phyloP scores from a whole-genome alignment of 2,329 filamentous ascomycete genomes.

The Bipolaris bicolor region DNA sequence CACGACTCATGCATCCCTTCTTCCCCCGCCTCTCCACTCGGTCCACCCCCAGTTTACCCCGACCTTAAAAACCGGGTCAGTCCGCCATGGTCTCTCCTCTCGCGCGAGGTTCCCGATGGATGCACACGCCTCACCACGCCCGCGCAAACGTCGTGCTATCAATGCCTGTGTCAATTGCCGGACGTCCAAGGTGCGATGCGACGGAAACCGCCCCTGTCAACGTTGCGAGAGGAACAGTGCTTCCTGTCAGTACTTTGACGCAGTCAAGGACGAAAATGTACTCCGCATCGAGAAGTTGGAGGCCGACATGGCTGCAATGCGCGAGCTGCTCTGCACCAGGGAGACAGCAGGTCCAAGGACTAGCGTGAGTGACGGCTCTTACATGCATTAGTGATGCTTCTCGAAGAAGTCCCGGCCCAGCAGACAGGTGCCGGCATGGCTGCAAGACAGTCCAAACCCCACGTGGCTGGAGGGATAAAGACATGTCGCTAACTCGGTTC shows the following conservation, averaged over 20 bases:
- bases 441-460: not conserved
- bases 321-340: constrained; percentile 13
- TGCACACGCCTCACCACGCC: constrained; percentile 15
- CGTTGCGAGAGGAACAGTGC: constrained; percentile 37
- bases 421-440: not conserved
- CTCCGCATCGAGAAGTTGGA: constrained; percentile 39
- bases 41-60: constrained; percentile 7
- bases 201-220: constrained; percentile 39
- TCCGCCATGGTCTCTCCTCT: not conserved
- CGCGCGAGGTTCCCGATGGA: constrained; percentile 29
- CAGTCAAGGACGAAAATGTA: constrained; percentile 31
- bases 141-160: constrained; percentile 44
- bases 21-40: constrained; percentile 13
- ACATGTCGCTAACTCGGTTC: constrained; percentile 1
- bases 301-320: constrained; percentile 26
- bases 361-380: constrained; percentile 5
- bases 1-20: constrained; percentile 5
- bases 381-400: not conserved
- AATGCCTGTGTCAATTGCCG: constrained; percentile 42
- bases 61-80: constrained; percentile 14
- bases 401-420: not conserved
- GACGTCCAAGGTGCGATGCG: constrained; percentile 43
- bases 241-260: constrained; percentile 36
- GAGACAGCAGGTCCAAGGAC: not conserved
- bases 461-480: not conserved